Evolutionary conservation across 2,329 filamentous ascomycete genomes (phyloP), one percentile per base, ranked within the genome.

Genomic region (Aspergillus novofumigatus): DNA sequence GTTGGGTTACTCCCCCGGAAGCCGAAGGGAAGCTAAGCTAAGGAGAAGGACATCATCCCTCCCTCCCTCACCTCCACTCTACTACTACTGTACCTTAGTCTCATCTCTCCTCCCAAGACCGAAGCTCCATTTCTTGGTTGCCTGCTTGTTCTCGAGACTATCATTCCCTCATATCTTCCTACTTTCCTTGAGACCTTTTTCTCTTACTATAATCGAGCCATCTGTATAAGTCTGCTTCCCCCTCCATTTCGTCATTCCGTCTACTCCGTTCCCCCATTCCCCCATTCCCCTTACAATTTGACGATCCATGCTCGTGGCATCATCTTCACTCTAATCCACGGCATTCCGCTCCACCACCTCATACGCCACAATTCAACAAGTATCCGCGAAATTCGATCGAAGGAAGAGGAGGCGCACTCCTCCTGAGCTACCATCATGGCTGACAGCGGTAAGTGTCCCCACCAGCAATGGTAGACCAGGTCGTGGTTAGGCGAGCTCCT

Each of bases 341-440:
- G 59, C 61, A 57, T 52, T 55, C 57, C 60, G 58, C 59, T 55
- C 59, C 52, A 52, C 58, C 55, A 59, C 49, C 59, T 54, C 59
- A 57, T 55, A 51, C 35, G 25, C 54, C 54, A 62, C 53, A 49
- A 64, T 65, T 61, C 10, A 7, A 47, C 10, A 10, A 26, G 14
- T 21, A 17, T 47, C 44, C 59, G 58, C 61, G 59, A 52, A 49
- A 51, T 61, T 45, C 50, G 52, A 55, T 49, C 56, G 57, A 45
- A 61, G 64, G 53, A 62, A 68, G 66, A 62, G 65, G 67, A 67
- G 63, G 61, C 55, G 52, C 58, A 62, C 65, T 66, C 69, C 65
- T 68, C 63, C 59, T 63, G 61, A 67, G 55, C 56, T 62, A 63
- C 59, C 60, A 65, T 60, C 53, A 73, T 73, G 70, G 69, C 70